phyloP scores from a whole-genome alignment of 2,329 filamentous ascomycete genomes.

The Chrysoporthe austroafricana region DNA sequence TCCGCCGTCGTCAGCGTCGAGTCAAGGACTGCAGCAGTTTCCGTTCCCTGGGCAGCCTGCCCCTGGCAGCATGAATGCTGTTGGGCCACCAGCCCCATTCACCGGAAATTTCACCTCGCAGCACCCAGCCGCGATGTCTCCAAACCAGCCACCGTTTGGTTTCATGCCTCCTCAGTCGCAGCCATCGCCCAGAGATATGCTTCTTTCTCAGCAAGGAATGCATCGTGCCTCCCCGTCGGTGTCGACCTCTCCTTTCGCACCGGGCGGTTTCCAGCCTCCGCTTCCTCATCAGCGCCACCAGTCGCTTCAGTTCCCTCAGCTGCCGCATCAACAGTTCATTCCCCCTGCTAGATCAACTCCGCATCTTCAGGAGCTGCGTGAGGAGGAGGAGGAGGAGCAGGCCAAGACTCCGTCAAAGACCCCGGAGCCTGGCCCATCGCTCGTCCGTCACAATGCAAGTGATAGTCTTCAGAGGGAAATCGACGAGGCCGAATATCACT shows the following conservation, averaged over 20 bases:
- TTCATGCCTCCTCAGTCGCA: constrained; percentile 66
- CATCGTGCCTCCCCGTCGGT: constrained; percentile 68
- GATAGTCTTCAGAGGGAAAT: constrained; percentile 82
- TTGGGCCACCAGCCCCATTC: constrained; percentile 75
- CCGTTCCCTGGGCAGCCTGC: constrained; percentile 65
- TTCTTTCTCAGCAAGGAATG: constrained; percentile 56
- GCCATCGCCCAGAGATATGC: constrained; percentile 59
- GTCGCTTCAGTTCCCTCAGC: constrained; percentile 60
- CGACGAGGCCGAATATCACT: constrained; percentile 82
- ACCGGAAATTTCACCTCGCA: constrained; percentile 68
- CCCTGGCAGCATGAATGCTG: constrained; percentile 56
- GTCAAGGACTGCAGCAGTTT: constrained; percentile 61
- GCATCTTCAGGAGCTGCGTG: constrained; percentile 72
- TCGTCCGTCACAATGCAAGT: constrained; percentile 70
- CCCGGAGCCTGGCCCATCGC: constrained; percentile 50
- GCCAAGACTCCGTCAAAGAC: constrained; percentile 59
- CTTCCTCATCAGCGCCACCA: constrained; percentile 61
- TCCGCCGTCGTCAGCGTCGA: constrained; percentile 76
- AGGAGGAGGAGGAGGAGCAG: constrained; percentile 68
- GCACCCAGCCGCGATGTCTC: constrained; percentile 71
- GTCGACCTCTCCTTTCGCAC: constrained; percentile 62
- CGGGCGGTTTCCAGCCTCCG: constrained; percentile 51
- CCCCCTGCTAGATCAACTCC: constrained; percentile 61
- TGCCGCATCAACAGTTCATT: constrained; percentile 61
- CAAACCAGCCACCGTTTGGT: constrained; percentile 46